Base-by-base conservation (phyloP, 164 flowering plant species). In the Brasenia schreberi region DNA sequence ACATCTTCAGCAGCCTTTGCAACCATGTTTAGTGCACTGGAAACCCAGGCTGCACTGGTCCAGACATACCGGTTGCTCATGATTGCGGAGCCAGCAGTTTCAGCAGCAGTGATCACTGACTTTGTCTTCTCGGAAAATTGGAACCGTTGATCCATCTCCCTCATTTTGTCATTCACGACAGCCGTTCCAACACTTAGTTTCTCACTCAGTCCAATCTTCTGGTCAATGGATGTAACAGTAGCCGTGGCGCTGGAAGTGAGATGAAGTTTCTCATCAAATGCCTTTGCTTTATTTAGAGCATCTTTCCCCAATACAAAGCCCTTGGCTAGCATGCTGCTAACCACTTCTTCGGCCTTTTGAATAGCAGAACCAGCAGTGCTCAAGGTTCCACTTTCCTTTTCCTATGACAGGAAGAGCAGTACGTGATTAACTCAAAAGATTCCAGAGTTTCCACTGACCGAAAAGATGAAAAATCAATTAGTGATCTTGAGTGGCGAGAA, bases 231-330 rank as follows among this genome's bases (percentile, higher is more conserved):
- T 6, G 81, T 85, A 33, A 85, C 89, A 5, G 85, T 81, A 5
- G 87, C 86, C 49, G 96, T 78, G 59, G 93, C 91, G 69, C 76
- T 87, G 16, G 92, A 80, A 19, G 72, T 77, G 65, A 85, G 71
- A 18, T 85, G 81, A 67, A 75, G 88, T 70, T 70, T 73, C 63
- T 87, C 92, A 62, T 90, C 95, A 19, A 90, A 81, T 7, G 79
- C 44, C 70, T 81, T 87, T 63, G 97, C 93, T 75, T 81, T 87
- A 76, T 70, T 77, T 59, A 91, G 71, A 7, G 97, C 90, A 71
- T 89, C 97, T 72, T 88, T 88, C 43, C 97, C 96, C 76, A 91
- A 67, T 44, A 83, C 72, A 62, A 81, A 88, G 70, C 97, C 97
- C 74, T 75, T 86, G 19, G 94, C 92, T 7, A 90, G 83, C 92